Conservation (phyloP, 257 asterid genomes). For the Solanum clarkiae region DNA sequence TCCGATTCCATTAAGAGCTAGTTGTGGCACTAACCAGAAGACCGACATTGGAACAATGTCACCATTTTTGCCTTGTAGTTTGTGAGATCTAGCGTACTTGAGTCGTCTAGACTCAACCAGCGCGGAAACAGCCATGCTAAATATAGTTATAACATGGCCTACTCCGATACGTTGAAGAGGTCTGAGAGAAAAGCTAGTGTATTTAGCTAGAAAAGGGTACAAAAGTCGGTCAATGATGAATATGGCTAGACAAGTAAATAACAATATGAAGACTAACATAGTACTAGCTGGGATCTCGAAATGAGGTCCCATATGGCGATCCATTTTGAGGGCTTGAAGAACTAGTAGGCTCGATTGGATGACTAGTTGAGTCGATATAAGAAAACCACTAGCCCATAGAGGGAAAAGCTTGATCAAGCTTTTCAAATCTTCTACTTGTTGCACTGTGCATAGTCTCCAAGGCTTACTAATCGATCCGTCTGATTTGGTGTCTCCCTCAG, state of each 20-base stretch:
- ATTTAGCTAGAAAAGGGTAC: slow-evolving; percentile 34
- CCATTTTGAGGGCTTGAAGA: slow-evolving; percentile 64
- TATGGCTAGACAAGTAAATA: slow-evolving; percentile 39
- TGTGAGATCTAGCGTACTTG: neutral
- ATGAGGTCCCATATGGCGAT: slow-evolving; percentile 31
- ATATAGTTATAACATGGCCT: slow-evolving; percentile 29
- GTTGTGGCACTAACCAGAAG: slow-evolving; percentile 43
- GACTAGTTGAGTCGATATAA: slow-evolving; percentile 49
- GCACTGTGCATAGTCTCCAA: slow-evolving; percentile 40
- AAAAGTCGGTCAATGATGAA: slow-evolving; percentile 31
- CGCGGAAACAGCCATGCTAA: slow-evolving; percentile 42
- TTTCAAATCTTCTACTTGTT: slow-evolving; percentile 58
- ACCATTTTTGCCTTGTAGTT: neutral
- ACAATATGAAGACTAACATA: slow-evolving; percentile 32
- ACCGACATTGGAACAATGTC: slow-evolving; percentile 14
- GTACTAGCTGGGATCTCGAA: slow-evolving; percentile 63
- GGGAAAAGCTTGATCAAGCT: slow-evolving; percentile 45
- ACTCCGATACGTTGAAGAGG: slow-evolving; percentile 52
- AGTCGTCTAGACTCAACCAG: slow-evolving; percentile 28
- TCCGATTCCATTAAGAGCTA: slow-evolving; percentile 28
- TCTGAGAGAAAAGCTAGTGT: slow-evolving; percentile 23
- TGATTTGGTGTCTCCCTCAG: slow-evolving; percentile 15
- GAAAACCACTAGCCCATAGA: slow-evolving; percentile 55
- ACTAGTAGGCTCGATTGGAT: slow-evolving; percentile 39
- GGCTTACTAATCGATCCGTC: slow-evolving; percentile 7